These are phyloP conservation scores for Chlorella sorokiniana DNA, from an alignment of 139 green algal species.

Conservation along the genomic window DNA sequence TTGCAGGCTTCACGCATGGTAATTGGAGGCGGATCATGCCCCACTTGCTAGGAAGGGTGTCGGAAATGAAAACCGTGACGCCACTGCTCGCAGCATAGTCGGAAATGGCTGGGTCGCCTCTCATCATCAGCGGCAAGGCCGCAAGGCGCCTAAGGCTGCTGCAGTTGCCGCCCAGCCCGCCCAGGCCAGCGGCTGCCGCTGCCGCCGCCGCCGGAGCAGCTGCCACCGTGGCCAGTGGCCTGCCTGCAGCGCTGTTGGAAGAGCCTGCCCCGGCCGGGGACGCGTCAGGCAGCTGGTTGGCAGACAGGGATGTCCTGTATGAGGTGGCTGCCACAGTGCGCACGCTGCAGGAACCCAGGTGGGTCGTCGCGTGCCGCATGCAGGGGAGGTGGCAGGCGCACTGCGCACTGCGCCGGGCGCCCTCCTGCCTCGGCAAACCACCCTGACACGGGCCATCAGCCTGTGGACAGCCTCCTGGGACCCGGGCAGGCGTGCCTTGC, in stretches of 20 bases:
- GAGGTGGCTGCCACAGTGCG: conserved; percentile 17
- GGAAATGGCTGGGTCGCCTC: background rate
- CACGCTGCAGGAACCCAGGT: conserved; percentile 24
- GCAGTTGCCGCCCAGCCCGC: background rate
- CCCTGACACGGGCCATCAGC: no score
- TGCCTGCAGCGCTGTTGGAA: conserved; percentile 9
- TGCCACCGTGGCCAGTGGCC: background rate
- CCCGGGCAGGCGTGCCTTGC: no score
- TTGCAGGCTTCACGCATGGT: no score
- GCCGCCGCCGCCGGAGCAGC: background rate
- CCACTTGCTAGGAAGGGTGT: no score
- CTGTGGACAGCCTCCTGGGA: no score
- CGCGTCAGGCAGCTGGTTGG: background rate
- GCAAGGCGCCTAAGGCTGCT: conserved; percentile 32
- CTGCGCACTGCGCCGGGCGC: no score
- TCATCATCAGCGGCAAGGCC: conserved; percentile 15
- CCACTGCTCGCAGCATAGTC: background rate
- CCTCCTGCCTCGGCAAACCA: no score
- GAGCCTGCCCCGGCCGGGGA: background rate
- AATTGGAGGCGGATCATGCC: no score
- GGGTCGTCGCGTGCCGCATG: background rate
- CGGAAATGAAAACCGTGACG: background rate
- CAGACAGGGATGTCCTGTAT: conserved; percentile 11
- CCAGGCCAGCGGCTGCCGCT: no score
- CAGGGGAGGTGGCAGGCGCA: background rate